Evolutionary conservation across 164 flowering plant genomes (phyloP).

Genomic region (Sextonia rubra): DNA sequence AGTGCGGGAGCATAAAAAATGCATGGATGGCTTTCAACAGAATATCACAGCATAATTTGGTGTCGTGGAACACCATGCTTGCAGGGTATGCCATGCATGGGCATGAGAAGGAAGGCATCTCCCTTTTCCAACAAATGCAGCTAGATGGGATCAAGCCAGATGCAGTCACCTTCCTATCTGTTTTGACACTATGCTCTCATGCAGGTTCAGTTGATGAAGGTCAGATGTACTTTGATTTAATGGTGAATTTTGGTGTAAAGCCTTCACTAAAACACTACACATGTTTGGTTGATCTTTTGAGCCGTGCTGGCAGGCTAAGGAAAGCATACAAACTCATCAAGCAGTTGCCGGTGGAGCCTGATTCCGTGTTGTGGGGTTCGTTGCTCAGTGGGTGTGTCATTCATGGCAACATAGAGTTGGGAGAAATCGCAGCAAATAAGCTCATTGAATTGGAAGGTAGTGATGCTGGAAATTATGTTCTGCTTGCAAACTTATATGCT

Average conservation of each 20-base stretch:
- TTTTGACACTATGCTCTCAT: slow-evolving; percentile 63
- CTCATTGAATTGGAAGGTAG: slow-evolving; percentile 52
- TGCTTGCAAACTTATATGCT: slow-evolving; percentile 65
- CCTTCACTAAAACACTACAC: slow-evolving; percentile 66
- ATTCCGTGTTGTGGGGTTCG: slow-evolving; percentile 58
- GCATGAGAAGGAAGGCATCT: slow-evolving; percentile 54
- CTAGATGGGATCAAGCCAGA: slow-evolving; percentile 48
- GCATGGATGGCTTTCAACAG: slow-evolving; percentile 34
- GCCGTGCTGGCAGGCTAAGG: slow-evolving; percentile 46
- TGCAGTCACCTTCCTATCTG: slow-evolving; percentile 57
- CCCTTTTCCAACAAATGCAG: slow-evolving; percentile 43
- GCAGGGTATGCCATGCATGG: slow-evolving; percentile 75
- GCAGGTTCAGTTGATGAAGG: slow-evolving; percentile 49
- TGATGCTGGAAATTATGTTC: slow-evolving; percentile 47
- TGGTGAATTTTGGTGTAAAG: slow-evolving; percentile 34
- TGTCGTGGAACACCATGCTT: slow-evolving; percentile 62
- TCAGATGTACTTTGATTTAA: slow-evolving; percentile 39
- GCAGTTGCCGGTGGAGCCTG: slow-evolving; percentile 41
- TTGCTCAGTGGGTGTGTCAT: slow-evolving; percentile 59
- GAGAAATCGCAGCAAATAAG: slow-evolving; percentile 49
- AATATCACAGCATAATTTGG: slow-evolving; percentile 42
- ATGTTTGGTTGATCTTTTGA: slow-evolving; percentile 63
- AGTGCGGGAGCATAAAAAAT: slow-evolving; percentile 51
- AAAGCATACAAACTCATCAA: slow-evolving; percentile 45
- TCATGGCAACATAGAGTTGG: slow-evolving; percentile 40